Conservation (phyloP, 257 asterid genomes). For the Schizonepeta tenuifolia region DNA sequence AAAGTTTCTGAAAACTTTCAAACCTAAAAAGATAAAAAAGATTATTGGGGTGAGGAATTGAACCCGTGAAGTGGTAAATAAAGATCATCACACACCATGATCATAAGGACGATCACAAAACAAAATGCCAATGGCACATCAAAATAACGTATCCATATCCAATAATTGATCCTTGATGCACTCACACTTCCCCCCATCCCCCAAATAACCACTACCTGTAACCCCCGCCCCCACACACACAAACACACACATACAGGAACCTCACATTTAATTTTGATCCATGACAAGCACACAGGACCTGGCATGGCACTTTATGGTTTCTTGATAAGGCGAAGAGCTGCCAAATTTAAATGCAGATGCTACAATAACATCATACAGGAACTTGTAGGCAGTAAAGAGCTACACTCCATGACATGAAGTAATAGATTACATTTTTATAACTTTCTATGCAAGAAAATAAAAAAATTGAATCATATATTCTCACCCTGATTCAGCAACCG, state of each 20-base stretch:
- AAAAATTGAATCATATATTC: slow-evolving; percentile 32
- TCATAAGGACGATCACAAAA: slow-evolving; percentile 3
- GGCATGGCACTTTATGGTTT: slow-evolving; percentile 9
- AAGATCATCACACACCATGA: slow-evolving; percentile 16
- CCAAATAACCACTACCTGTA: slow-evolving; percentile 1
- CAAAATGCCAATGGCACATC: slow-evolving; percentile 21
- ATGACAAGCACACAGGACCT: slow-evolving; percentile 8
- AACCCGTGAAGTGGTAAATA: background rate
- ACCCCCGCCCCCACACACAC: background rate
- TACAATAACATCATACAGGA: slow-evolving; percentile 20
- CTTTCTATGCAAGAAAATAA: slow-evolving; percentile 13
- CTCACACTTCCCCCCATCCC: background rate
- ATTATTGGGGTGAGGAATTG: slow-evolving; percentile 10
- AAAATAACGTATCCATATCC: slow-evolving; percentile 5
- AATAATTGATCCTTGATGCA: background rate
- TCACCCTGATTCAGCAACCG: slow-evolving; percentile 90
- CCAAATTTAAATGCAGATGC: slow-evolving; percentile 14
- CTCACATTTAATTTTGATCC: slow-evolving; percentile 7
- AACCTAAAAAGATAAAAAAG: background rate
- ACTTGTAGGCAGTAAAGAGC: background rate
- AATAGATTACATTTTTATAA: slow-evolving; percentile 2
- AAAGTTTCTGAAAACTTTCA: slow-evolving; percentile 21
- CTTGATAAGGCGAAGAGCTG: slow-evolving; percentile 2
- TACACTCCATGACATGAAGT: background rate
- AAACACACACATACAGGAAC: too few relatives aligned